These are phyloP conservation scores for Coffea canephora DNA, from an alignment of 257 asterid genomes.

Conservation along the genomic window DNA sequence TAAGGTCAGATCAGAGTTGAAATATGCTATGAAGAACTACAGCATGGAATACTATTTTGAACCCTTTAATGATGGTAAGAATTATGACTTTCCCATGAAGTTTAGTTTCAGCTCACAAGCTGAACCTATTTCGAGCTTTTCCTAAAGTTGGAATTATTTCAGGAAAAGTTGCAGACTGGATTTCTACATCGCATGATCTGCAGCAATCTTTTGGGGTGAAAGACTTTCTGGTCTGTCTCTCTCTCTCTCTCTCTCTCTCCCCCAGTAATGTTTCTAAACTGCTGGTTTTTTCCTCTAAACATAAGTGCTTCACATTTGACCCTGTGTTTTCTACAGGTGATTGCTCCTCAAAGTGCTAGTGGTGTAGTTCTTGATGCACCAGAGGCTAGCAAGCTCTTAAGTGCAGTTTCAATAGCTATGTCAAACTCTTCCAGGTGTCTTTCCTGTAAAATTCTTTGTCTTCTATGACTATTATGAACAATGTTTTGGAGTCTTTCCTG, in stretches of 20 bases:
- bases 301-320: slow-evolving; percentile 5
- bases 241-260: slow-evolving; percentile 15
- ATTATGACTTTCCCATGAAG: slow-evolving; percentile 9
- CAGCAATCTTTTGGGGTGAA: slow-evolving; percentile 89
- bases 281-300: slow-evolving; percentile 13
- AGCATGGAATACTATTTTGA: slow-evolving; percentile 77
- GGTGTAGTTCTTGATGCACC: slow-evolving; percentile 92
- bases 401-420: slow-evolving; percentile 92
- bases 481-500: background rate
- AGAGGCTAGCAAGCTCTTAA: slow-evolving; percentile 92
- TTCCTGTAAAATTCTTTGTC: slow-evolving; percentile 21
- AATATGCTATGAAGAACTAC: slow-evolving; percentile 70
- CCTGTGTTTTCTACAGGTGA: slow-evolving; percentile 48
- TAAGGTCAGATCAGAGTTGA: slow-evolving; percentile 76
- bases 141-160: slow-evolving; percentile 24
- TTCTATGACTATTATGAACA: background rate
- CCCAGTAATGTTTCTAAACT: background rate
- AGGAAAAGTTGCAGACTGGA: slow-evolving; percentile 73
- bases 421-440: slow-evolving; percentile 84
- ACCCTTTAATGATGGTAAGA: slow-evolving; percentile 47
- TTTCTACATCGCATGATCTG: slow-evolving; percentile 62
- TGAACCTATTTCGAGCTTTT: slow-evolving; percentile 16
- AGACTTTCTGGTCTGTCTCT: slow-evolving; percentile 63
- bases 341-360: slow-evolving; percentile 91
- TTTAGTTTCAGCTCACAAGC: slow-evolving; percentile 11